Conservation (phyloP, 768 basidiomycete species). For the Kwoniella dejecticola region DNA sequence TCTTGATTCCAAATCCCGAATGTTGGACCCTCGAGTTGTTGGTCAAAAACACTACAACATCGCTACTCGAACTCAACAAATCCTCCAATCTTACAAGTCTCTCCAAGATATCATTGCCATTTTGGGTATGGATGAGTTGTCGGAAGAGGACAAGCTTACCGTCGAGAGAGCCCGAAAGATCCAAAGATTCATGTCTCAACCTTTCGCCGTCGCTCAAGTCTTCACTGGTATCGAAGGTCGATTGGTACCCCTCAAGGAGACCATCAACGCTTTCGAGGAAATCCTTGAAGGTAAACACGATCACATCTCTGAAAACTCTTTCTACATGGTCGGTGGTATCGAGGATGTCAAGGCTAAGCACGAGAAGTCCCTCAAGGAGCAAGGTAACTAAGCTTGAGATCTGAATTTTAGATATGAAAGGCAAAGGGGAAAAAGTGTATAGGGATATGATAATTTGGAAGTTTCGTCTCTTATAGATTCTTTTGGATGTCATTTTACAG, state of each 20-base stretch:
- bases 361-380: conserved; percentile 94
- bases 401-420: not conserved
- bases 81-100: conserved; percentile 61
- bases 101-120: conserved; percentile 96
- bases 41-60: conserved; percentile 90
- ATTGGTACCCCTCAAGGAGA: conserved; percentile 91
- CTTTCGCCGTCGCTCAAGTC: conserved; percentile 99
- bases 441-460: not conserved
- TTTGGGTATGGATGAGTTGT: conserved; percentile 99
- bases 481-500: not conserved
- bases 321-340: conserved; percentile 92
- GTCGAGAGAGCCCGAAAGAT: conserved; percentile 98
- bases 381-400: conserved; percentile 57
- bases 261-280: conserved; percentile 77
- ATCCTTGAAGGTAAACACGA: conserved; percentile 90
- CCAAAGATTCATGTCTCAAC: conserved; percentile 99
- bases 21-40: conserved; percentile 99
- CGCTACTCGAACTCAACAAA: conserved; percentile 95
- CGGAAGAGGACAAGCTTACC: conserved; percentile 98
- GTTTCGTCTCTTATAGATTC: not conserved
- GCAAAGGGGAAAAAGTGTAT: not conserved
- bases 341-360: conserved; percentile 97
- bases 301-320: conserved; percentile 87
- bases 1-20: conserved; percentile 98
- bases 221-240: conserved; percentile 99